Conservation (phyloP, 768 basidiomycete genomes). For the Sporobolomyces roseus region DNA sequence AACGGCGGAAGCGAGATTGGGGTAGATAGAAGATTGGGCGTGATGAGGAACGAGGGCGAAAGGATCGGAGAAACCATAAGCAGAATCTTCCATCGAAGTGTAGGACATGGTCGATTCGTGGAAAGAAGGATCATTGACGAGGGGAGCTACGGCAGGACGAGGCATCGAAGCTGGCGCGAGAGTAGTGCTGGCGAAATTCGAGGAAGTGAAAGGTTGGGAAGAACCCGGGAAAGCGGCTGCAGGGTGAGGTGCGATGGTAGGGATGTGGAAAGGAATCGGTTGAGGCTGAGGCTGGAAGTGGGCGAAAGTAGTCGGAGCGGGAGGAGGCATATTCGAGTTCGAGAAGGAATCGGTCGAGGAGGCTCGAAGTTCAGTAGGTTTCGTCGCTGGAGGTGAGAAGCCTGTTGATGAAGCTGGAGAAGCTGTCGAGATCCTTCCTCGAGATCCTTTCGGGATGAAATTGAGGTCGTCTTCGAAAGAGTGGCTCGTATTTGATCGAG, state of each 20-base stretch:
- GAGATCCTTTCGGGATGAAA: not conserved
- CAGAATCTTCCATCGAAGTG: not conserved
- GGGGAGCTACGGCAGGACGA: not conserved
- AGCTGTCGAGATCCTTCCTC: not conserved
- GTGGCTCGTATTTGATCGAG: slow-evolving; percentile 15
- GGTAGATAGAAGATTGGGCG: not conserved
- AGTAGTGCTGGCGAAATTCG: slow-evolving; percentile 5
- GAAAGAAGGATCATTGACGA: not conserved
- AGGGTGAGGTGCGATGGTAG: not conserved
- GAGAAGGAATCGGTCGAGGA: not conserved
- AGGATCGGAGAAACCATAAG: slow-evolving; percentile 3
- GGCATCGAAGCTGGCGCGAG: slow-evolving; percentile 4
- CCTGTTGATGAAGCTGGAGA: slow-evolving; percentile 30
- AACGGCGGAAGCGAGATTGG: not conserved
- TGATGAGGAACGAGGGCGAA: slow-evolving; percentile 7
- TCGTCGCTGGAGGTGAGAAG: slow-evolving; percentile 4
- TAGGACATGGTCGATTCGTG: not conserved
- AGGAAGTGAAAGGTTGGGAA: slow-evolving; percentile 5
- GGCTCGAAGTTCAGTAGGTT: not conserved
- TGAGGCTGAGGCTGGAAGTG: slow-evolving; percentile 36
- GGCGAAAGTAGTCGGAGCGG: slow-evolving; percentile 5
- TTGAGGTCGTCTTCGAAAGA: slow-evolving; percentile 28
- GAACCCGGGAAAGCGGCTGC: no score
- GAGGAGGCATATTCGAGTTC: not conserved
- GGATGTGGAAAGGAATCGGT: slow-evolving; percentile 14